Evolutionary conservation across 2,329 filamentous ascomycete genomes (phyloP).

Genomic region (Exophiala alcalophila): DNA sequence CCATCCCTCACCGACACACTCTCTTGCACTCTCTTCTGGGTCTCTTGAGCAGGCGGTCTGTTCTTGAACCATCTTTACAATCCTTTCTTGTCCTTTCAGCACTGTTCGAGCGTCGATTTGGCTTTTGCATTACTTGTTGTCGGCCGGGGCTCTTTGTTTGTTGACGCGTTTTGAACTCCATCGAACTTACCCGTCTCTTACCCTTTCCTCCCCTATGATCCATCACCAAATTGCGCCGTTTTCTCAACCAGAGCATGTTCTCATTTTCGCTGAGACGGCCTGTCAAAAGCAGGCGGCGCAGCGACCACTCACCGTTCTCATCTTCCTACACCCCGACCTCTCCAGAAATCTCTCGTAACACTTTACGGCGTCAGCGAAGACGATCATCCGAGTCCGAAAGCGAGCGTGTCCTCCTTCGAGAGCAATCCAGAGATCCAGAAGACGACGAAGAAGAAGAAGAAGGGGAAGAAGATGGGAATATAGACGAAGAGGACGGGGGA

Average conservation of each 20-base stretch:
- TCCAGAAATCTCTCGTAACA: slow-evolving; percentile 15
- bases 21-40: too few species aligned
- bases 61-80: too few species aligned
- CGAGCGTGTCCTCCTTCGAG: slow-evolving; percentile 1
- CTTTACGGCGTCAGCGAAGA: slow-evolving; percentile 16
- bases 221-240: background rate
- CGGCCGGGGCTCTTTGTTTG: background rate
- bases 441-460: slow-evolving; percentile 14
- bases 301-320: slow-evolving; percentile 33
- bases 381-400: slow-evolving; percentile 2
- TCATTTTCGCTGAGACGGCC: slow-evolving; percentile 18
- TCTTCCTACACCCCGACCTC: slow-evolving; percentile 31
- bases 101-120: background rate
- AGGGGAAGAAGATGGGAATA: slow-evolving; percentile 21
- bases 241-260: slow-evolving; percentile 16
- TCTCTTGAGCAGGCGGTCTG: too few species aligned
- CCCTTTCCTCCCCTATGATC: background rate
- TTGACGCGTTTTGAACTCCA: slow-evolving; percentile 6
- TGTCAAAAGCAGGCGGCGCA: slow-evolving; percentile 12
- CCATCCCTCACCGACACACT: too few species aligned
- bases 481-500: slow-evolving; percentile 31
- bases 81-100: too few species aligned
- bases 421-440: slow-evolving; percentile 9
- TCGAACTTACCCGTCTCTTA: background rate
- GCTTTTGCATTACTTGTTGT: background rate